phyloP scores from a whole-genome alignment of 305 asterid genomes.

The Caryopteris hybrid region DNA sequence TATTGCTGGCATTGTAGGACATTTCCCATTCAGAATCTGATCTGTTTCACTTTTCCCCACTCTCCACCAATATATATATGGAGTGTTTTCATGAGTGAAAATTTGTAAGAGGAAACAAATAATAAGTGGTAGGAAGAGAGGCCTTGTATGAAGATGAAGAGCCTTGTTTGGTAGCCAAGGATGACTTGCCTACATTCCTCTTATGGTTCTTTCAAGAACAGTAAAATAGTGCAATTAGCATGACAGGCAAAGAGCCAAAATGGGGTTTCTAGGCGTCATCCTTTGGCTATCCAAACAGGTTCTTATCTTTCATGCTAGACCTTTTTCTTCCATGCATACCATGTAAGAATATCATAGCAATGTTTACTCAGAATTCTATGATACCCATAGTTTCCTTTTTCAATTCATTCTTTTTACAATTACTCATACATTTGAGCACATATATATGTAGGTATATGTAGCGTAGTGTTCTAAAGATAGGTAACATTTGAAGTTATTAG shows the following conservation, averaged over 20 bases:
- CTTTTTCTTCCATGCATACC: constrained; percentile 19
- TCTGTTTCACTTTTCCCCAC: constrained; percentile 14
- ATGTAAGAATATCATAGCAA: background rate
- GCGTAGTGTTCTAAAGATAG: no score
- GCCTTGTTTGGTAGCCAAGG: constrained; percentile 53
- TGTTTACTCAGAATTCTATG: background rate
- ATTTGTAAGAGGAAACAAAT: background rate
- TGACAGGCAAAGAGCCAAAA: background rate
- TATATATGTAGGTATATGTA: no score
- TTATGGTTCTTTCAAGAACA: constrained; percentile 3
- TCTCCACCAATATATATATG: constrained; percentile 12
- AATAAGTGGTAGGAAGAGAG: constrained; percentile 22
- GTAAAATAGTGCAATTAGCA: background rate
- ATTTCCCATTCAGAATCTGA: constrained; percentile 17
- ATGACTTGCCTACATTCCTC: constrained; percentile 47
- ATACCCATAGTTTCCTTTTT: background rate
- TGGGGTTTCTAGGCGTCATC: constrained; percentile 30
- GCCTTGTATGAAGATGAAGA: constrained; percentile 41
- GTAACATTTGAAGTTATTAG: no score
- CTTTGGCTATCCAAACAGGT: constrained; percentile 26
- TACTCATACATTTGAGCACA: no score
- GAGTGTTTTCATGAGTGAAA: background rate
- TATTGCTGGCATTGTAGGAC: constrained; percentile 5
- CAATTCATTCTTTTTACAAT: background rate
- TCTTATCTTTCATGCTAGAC: constrained; percentile 31